Conservation (phyloP, 169 alveolate species). For the Plasmodium cynomolgi region DNA sequence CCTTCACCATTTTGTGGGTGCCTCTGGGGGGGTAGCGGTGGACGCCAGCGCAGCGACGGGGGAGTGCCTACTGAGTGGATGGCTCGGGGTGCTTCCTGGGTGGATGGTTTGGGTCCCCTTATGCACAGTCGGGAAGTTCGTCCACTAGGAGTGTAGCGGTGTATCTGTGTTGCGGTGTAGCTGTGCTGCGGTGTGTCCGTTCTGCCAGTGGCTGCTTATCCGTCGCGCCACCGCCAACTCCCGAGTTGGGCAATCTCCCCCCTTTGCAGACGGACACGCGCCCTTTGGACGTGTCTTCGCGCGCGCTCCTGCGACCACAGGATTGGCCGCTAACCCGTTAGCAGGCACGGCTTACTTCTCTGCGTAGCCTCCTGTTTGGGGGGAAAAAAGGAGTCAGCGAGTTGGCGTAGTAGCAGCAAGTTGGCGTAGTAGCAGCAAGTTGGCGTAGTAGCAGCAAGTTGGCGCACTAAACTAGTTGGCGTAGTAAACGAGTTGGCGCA, state of each 20-base stretch:
- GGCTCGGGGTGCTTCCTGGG: neutral
- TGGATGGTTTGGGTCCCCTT: neutral
- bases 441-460: neutral
- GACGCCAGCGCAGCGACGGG: neutral
- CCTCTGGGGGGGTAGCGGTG: neutral
- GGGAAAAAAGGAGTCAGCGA: neutral
- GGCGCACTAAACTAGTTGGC: neutral
- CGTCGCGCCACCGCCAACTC: neutral
- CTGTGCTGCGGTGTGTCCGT: neutral
- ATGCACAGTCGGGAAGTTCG: neutral
- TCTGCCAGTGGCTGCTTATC: neutral
- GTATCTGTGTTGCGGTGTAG: neutral
- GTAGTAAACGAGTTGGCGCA: neutral
- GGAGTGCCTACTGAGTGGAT: neutral
- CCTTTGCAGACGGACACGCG: neutral
- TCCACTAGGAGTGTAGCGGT: neutral
- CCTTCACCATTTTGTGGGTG: constrained; percentile 27
- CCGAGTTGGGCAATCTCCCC: neutral
- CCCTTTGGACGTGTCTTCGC: neutral
- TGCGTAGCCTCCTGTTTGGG: neutral
- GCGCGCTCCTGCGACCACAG: neutral
- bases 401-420: neutral
- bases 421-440: neutral
- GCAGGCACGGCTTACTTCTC: neutral
- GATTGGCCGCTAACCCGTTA: neutral